Base-by-base conservation (phyloP, 1,284 basidiomycete species). In the Bondarzewia mesenterica region DNA sequence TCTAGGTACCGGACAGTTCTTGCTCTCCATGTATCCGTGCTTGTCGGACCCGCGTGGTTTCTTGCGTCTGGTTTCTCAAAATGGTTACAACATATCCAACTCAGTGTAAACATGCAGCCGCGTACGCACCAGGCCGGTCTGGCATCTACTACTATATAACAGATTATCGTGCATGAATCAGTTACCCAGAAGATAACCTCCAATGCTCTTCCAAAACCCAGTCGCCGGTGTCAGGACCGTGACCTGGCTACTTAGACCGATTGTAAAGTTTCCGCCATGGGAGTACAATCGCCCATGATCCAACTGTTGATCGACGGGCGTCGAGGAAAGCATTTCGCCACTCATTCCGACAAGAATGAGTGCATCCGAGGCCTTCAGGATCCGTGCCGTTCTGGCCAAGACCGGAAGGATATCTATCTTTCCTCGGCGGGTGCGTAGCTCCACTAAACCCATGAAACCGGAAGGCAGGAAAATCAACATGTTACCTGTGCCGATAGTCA, bases 231-330 rank as follows among this genome's bases (percentile, higher is more conserved):
- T 45, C 20, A n/a, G 43, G 41, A 46, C 43, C 6, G 22, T 26
- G 36, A 54, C 52, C 48, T 54, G 52, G 8, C 52, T 48, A 16
- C 46, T 48, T 35, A 54, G 48, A 39, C 52, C 52, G 32, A 54
- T 44, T 29, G 44, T 41, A 42, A 54, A 14, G 23, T 23, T 21
- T 18, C 52, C 52, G 15, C 27, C 29, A 25, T 10, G 49, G 16
- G 45, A 20, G 38, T 32, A 48, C 22, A 54, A 32, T n/a, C 44
- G 38, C 32, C 48, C 46, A 37, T 54, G 32, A 36, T 53, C 52
- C 48, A 48, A n/a, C 12, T 25, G 29, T 5, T 7, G 37, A 36
- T 22, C 26, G 35, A 5, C 23, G 48, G 44, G 20, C 22, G 21
- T 23, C 18, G 26, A 27, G 35, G 39, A 7, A 7, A 8, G 20